Conservation (phyloP, 106 monocot species). For the Cymbidium sinense region DNA sequence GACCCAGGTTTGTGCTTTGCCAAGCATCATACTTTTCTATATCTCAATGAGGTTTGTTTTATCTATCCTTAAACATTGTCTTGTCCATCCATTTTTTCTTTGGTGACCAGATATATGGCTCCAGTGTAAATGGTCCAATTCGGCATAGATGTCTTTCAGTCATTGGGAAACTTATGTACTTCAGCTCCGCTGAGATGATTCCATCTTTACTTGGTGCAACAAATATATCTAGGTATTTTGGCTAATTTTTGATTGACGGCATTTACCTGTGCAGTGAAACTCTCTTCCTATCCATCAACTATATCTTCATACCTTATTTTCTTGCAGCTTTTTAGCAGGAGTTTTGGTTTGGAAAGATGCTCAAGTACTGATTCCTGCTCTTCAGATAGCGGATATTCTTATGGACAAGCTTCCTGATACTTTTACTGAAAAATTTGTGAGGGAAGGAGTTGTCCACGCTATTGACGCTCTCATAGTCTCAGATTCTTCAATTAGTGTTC, state of each 20-base stretch:
- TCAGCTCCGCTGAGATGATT: conserved; percentile 89
- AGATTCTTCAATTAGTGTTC: conserved; percentile 37
- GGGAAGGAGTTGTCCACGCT: conserved; percentile 98
- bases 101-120: conserved; percentile 65
- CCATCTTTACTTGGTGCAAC: conserved; percentile 59
- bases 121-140: conserved; percentile 90
- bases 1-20: conserved; percentile 57
- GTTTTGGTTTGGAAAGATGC: conserved; percentile 98
- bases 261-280: background rate
- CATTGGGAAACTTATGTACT: conserved; percentile 90
- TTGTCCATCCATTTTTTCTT: background rate
- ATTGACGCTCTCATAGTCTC: conserved; percentile 61
- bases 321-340: conserved; percentile 83
- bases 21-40: background rate
- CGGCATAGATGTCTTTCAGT: conserved; percentile 87
- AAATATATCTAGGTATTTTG: conserved; percentile 78
- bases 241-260: background rate
- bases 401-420: conserved; percentile 95
- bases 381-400: conserved; percentile 84
- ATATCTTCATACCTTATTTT: conserved; percentile 6
- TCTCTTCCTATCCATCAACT: background rate
- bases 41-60: background rate
- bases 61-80: background rate
- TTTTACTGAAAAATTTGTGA: conserved; percentile 84
- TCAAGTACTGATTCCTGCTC: conserved; percentile 86